Percentiles rank a stretch among this genome's conserved stretches.
Evolutionary conservation across 495 filamentous ascomycete genomes (phyloP).

Genomic region (Pseudoneurospora amorphoporcata): DNA sequence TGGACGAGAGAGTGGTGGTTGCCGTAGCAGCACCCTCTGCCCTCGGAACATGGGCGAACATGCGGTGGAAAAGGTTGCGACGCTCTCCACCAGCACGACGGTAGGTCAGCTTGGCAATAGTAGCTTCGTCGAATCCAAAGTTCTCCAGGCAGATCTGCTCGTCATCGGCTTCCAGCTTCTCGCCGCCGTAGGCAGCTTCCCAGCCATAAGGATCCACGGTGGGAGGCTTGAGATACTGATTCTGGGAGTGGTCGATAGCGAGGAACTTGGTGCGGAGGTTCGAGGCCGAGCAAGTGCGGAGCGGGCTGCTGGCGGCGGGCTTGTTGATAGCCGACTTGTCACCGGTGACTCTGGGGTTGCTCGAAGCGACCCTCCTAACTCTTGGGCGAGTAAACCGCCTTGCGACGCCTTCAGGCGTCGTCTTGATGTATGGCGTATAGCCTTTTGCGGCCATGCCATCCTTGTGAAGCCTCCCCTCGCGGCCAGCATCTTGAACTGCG

Average conservation of each 20-base stretch:
- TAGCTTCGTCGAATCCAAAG: slow-evolving; percentile 1
- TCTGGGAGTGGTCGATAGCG: neutral
- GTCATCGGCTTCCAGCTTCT: slow-evolving; percentile 23
- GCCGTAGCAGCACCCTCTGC: neutral
- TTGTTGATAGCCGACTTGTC: slow-evolving; percentile 6
- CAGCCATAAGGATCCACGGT: slow-evolving; percentile 38
- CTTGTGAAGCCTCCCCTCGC: slow-evolving; percentile 24
- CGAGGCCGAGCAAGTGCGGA: slow-evolving; percentile 30
- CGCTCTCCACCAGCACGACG: slow-evolving; percentile 23
- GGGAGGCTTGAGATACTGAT: slow-evolving; percentile 12
- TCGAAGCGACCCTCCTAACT: slow-evolving; percentile 10
- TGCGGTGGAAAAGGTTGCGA: slow-evolving; percentile 33
- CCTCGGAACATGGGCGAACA: slow-evolving; percentile 23
- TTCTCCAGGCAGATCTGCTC: slow-evolving; percentile 4
- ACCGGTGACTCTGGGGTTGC: slow-evolving; percentile 1
- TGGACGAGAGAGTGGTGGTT: neutral
- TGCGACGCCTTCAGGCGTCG: slow-evolving; percentile 10
- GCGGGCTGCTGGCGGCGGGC: neutral
- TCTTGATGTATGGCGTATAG: slow-evolving; percentile 13
- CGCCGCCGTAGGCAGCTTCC: slow-evolving; percentile 24
- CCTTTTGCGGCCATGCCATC: slow-evolving; percentile 46
- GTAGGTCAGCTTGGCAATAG: slow-evolving; percentile 4
- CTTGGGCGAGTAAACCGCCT: slow-evolving; percentile 21
- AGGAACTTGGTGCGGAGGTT: slow-evolving; percentile 31
- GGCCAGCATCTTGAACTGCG: slow-evolving; percentile 19